Percentiles rank a stretch among this genome's conserved stretches.
These are phyloP conservation scores for Aspergillus coremiiformis DNA, from an alignment of 495 filamentous ascomycete genomes.

Conservation along the genomic window DNA sequence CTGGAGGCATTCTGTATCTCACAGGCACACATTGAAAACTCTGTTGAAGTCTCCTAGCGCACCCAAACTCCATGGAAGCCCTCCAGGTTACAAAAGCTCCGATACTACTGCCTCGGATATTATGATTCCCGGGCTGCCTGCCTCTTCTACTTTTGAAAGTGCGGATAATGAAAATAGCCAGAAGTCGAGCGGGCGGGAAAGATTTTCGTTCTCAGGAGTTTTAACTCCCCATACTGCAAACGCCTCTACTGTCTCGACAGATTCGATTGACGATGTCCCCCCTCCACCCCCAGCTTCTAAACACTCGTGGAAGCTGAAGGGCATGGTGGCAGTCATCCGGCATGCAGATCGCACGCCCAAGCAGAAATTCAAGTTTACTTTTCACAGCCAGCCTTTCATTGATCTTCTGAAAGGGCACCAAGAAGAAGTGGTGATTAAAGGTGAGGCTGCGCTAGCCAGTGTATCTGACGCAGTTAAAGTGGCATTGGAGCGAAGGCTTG, in stretches of 20 bases:
- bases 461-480: conserved; percentile 76
- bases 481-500: conserved; percentile 67
- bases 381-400: conserved; percentile 93
- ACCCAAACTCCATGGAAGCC: conserved; percentile 47
- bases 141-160: conserved; percentile 43
- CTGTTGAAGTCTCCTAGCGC: conserved; percentile 61
- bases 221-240: conserved; percentile 27
- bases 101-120: conserved; percentile 39
- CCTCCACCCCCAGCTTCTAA: conserved; percentile 82
- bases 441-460: conserved; percentile 81
- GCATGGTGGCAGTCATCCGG: conserved; percentile 93
- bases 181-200: conserved; percentile 20
- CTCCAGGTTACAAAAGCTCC: conserved; percentile 31
- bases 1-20: conserved; percentile 29
- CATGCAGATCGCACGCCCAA: conserved; percentile 97
- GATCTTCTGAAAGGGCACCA: conserved; percentile 88
- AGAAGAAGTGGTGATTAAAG: conserved; percentile 92
- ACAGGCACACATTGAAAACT: conserved; percentile 46
- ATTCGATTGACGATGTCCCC: conserved; percentile 25
- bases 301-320: conserved; percentile 95
- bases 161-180: conserved; percentile 18
- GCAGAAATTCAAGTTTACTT: conserved; percentile 99
- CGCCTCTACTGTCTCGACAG: conserved; percentile 23
- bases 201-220: conserved; percentile 15
- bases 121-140: conserved; percentile 36